Evolutionary conservation across 257 asterid species (phyloP).

Genomic region (Osmanthus fragrans): DNA sequence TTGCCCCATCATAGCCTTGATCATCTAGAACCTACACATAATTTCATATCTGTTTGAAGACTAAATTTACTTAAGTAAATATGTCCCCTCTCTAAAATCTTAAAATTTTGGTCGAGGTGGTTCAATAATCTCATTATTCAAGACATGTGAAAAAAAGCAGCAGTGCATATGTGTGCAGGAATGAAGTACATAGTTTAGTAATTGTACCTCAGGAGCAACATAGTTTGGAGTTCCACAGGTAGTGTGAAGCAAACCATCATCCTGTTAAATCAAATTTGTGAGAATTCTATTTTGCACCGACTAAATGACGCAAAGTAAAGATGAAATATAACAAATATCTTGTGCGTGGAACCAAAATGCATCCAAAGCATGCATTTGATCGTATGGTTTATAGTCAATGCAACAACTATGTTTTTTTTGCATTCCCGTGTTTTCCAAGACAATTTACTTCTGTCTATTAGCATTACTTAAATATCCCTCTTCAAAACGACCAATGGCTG

Average conservation of each 20-base stretch:
- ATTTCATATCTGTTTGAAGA: not conserved
- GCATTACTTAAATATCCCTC: too few relatives aligned
- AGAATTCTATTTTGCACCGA: not conserved
- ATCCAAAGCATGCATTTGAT: not conserved
- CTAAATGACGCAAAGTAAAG: not conserved
- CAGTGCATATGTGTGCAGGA: not conserved
- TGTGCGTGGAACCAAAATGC: not conserved
- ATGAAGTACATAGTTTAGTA: not conserved
- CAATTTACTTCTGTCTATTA: not conserved
- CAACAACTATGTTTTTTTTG: not conserved
- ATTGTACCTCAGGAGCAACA: conserved; percentile 91
- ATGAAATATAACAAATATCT: not conserved
- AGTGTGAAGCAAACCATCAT: conserved; percentile 91
- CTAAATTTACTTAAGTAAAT: not conserved
- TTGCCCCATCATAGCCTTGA: conserved; percentile 91
- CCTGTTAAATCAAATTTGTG: conserved; percentile 46
- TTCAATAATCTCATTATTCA: conserved; percentile 4
- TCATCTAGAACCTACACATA: conserved; percentile 72
- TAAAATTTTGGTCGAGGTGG: not conserved
- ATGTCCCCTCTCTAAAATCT: not conserved
- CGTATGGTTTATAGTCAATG: not conserved
- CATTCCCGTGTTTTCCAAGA: not conserved
- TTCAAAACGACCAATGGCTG: not conserved
- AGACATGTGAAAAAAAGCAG: not conserved
- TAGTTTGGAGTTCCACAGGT: conserved; percentile 97